Evolutionary conservation across 2,329 filamentous ascomycete species (phyloP).

Genomic region (Curvularia spicifera): DNA sequence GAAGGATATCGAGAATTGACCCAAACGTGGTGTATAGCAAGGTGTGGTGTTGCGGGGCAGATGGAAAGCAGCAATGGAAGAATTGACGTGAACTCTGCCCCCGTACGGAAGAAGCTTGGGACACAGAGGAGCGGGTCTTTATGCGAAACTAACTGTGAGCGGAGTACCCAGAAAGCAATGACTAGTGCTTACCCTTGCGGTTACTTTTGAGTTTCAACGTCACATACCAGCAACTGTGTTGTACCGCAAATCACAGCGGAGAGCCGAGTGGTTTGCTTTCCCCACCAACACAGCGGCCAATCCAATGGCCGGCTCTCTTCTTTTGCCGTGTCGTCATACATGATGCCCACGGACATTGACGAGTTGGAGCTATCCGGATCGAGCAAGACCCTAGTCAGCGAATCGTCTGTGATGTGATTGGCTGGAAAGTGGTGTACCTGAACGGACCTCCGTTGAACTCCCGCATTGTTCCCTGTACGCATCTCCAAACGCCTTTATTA

Average conservation of each 20-base stretch:
- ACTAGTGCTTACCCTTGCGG: not conserved
- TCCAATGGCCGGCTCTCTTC: not conserved
- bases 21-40: not conserved
- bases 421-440: not conserved
- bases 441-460: not conserved
- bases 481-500: not conserved
- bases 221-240: not conserved
- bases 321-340: constrained; percentile 13
- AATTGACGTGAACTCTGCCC: not conserved
- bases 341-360: not conserved
- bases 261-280: constrained; percentile 6
- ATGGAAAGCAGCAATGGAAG: not conserved
- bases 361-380: constrained; percentile 1
- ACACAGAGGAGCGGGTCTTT: not conserved
- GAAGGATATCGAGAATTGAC: not conserved
- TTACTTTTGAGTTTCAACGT: not conserved
- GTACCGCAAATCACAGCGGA: constrained; percentile 5
- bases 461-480: not conserved
- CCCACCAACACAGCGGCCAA: not conserved
- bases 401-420: not conserved
- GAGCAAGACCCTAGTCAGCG: constrained; percentile 1
- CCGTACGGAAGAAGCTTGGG: not conserved
- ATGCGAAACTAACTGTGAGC: not conserved
- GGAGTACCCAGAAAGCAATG: not conserved
- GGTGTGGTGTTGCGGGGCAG: not conserved